Evolutionary conservation across 1,284 basidiomycete species (phyloP).

Genomic region (Malassezia globosa): DNA sequence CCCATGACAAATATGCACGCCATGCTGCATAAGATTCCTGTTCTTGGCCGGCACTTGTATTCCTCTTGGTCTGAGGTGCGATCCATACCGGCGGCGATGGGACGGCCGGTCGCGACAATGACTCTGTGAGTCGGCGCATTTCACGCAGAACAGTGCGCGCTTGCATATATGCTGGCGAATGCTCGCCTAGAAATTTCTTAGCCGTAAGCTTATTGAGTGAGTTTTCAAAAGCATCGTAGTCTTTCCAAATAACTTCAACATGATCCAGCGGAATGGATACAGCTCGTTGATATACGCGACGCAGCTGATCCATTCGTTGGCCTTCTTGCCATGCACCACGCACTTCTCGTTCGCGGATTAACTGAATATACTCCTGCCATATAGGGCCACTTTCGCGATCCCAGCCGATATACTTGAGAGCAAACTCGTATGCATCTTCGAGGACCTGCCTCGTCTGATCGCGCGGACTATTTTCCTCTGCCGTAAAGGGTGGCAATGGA

Average conservation of each 20-base stretch:
- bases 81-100: constrained; percentile 35
- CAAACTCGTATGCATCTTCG: constrained; percentile 84
- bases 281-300: constrained; percentile 83
- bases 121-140: constrained; percentile 57
- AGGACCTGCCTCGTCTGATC: constrained; percentile 60
- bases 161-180: constrained; percentile 79
- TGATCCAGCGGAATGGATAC: constrained; percentile 87
- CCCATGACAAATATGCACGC: constrained; percentile 89
- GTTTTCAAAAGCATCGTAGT: constrained; percentile 86
- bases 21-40: constrained; percentile 67
- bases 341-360: constrained; percentile 62
- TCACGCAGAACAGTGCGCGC: constrained; percentile 78
- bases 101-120: constrained; percentile 30
- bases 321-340: constrained; percentile 68
- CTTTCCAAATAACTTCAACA: constrained; percentile 85
- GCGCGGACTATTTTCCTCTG: constrained; percentile 51
- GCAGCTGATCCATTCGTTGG: constrained; percentile 83
- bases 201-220: constrained; percentile 82
- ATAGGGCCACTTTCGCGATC: constrained; percentile 54
- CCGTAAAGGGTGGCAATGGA: constrained; percentile 32
- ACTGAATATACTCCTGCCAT: constrained; percentile 63
- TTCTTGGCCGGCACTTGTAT: constrained; percentile 50
- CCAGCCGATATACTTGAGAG: constrained; percentile 74
- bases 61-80: neutral
- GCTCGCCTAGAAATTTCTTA: constrained; percentile 81